phyloP scores from a whole-genome alignment of 495 filamentous ascomycete genomes.

The Glonium stellatum region DNA sequence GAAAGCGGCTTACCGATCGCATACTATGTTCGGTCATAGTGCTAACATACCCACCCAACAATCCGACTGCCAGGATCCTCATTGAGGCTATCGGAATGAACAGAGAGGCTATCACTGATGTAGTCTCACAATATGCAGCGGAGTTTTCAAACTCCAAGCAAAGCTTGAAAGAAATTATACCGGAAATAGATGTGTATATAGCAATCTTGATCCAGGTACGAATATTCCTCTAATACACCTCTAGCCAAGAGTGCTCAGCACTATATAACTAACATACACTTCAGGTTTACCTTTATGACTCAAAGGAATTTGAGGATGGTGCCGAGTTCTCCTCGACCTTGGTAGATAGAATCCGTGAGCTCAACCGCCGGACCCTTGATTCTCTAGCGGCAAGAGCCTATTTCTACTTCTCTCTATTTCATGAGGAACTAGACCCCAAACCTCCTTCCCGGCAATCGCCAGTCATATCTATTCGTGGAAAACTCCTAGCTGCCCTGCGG shows the following conservation, averaged over 20 bases:
- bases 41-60: constrained; percentile 66
- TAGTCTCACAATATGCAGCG: constrained; percentile 51
- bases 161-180: constrained; percentile 62
- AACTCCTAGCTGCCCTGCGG: constrained; percentile 78
- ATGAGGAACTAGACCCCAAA: constrained; percentile 76
- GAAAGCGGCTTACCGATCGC: constrained; percentile 66
- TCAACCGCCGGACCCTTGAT: constrained; percentile 92
- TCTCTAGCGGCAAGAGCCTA: constrained; percentile 91
- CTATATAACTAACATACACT: constrained; percentile 29
- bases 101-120: constrained; percentile 46
- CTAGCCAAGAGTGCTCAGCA: neutral
- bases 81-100: constrained; percentile 60
- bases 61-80: constrained; percentile 58
- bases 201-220: constrained; percentile 57
- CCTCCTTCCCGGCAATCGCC: constrained; percentile 81
- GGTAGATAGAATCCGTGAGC: constrained; percentile 72
- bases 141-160: constrained; percentile 56
- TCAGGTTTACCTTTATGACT: constrained; percentile 85
- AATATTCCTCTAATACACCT: neutral
- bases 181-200: constrained; percentile 88
- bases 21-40: constrained; percentile 51
- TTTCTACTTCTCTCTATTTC: constrained; percentile 94
- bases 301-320: constrained; percentile 67
- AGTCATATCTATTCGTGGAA: constrained; percentile 76
- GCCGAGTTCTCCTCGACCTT: constrained; percentile 75